Evolutionary conservation across 352 stramenopile species (phyloP).

Genomic region (Globisporangium irregulare): DNA sequence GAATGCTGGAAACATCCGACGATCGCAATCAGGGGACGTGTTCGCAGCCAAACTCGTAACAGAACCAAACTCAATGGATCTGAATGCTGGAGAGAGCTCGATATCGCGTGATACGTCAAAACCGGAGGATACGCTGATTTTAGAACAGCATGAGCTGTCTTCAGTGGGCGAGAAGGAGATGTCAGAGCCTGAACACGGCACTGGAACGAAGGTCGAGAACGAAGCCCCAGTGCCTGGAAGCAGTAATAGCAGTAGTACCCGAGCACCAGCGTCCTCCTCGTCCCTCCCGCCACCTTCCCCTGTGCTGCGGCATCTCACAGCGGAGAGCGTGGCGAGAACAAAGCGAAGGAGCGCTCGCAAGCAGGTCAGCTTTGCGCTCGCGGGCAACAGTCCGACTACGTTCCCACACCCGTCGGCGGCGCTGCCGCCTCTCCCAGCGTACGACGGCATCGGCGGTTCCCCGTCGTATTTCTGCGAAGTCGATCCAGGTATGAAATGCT

Average conservation of each 20-base stretch:
- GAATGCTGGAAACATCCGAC: not conserved
- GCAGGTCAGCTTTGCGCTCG: constrained; percentile 22
- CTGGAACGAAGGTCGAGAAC: not conserved
- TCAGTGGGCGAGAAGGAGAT: not conserved
- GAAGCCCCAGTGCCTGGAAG: not conserved
- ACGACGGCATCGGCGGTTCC: constrained; percentile 76
- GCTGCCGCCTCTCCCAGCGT: constrained; percentile 71
- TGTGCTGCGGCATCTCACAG: not conserved
- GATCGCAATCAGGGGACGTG: constrained; percentile 7
- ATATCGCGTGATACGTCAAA: not conserved
- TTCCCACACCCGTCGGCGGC: constrained; percentile 29
- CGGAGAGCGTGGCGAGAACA: not conserved
- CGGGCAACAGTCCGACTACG: constrained; percentile 10
- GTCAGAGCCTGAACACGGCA: not conserved
- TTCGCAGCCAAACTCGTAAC: not conserved
- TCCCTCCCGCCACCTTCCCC: constrained; percentile 5
- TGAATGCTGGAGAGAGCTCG: not conserved
- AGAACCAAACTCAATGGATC: not conserved
- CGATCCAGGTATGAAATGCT: constrained; percentile 14
- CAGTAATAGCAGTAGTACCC: not conserved
- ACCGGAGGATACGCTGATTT: not conserved
- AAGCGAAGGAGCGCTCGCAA: constrained; percentile 12
- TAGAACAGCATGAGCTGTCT: not conserved
- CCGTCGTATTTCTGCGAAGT: constrained; percentile 76
- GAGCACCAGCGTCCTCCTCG: not conserved